A percentile compares a stretch with the other conserved stretches of the same genome.
These are phyloP conservation scores for Bjerkandera adusta DNA, from an alignment of 1,284 basidiomycete species.

Conservation along the genomic window DNA sequence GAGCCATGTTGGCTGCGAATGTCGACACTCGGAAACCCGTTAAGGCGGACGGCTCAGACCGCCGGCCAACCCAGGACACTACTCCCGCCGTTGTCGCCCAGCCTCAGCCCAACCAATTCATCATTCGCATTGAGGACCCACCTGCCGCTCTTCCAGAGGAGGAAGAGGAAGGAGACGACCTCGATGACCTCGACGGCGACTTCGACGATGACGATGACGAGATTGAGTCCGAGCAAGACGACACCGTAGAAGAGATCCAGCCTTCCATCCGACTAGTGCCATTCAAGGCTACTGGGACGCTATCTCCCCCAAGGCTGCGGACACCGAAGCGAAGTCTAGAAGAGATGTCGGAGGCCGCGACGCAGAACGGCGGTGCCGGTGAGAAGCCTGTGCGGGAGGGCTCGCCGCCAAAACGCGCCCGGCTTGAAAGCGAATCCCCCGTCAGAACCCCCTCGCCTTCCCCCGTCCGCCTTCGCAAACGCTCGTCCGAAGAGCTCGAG, in stretches of 20 bases:
- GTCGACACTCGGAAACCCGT: slow-evolving; percentile 32
- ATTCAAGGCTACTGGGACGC: no score
- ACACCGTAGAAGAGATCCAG: slow-evolving; percentile 1
- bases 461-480: slow-evolving; percentile 25
- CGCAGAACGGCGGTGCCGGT: slow-evolving; percentile 21
- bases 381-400: slow-evolving; percentile 13
- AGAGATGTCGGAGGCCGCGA: slow-evolving; percentile 5
- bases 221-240: slow-evolving; percentile 16
- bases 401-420: slow-evolving; percentile 34
- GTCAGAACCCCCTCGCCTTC: slow-evolving; percentile 8
- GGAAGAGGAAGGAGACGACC: slow-evolving; percentile 25
- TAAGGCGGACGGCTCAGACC: slow-evolving; percentile 12
- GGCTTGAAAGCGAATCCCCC: slow-evolving; percentile 12
- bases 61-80: background rate
- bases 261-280: background rate
- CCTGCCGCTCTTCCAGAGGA: slow-evolving; percentile 15
- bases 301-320: slow-evolving; percentile 11
- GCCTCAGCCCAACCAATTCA: slow-evolving; percentile 11
- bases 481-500: slow-evolving; percentile 32
- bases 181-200: slow-evolving; percentile 21
- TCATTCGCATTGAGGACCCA: slow-evolving; percentile 17
- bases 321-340: slow-evolving; percentile 12
- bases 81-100: slow-evolving; percentile 14
- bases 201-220: slow-evolving; percentile 20
- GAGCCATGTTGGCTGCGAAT: slow-evolving; percentile 49